Evolutionary conservation across 306 rosid species (phyloP), one percentile per base, ranked within the genome.

Genomic region (Glycine tomentella): DNA sequence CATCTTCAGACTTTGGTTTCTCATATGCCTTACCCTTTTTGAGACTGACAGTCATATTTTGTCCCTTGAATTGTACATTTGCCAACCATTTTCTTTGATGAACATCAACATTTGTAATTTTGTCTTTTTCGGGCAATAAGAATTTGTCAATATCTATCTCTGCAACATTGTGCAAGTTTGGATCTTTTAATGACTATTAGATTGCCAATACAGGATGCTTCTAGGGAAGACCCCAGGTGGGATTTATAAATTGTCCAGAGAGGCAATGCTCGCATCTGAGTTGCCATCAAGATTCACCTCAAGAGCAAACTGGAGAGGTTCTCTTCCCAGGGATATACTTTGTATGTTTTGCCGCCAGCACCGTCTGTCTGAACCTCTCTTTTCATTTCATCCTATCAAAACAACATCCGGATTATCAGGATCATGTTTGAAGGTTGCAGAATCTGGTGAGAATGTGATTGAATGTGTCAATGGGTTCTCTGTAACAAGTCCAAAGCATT

Each of bases 241-340:
- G 31, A 69, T 91, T 86, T 95, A 93, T 82, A 95, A 88, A 90
- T 68, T 93, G 74, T 95, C 99, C 75, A 89, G 99, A 86, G 98
- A 83, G 78, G 97, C 92, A 38, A 83, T 90, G 77, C 89, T 95
- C 40, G 36, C 84, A 2, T 91, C 97, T 16, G 97, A 95, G 81
- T 77, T 95, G 84, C 98, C 99, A 77, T 89, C 75, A 77, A 74
- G 83, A 56, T 91, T 82, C 87, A 89, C 92, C 52, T 70, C 97
- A 20, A 91, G 84, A 78, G 78, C 90, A 84, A 93, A 95, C 81
- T 95, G 99, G 99, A 93, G 90, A 87, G 98, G 98, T 64, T 86
- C 90, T 64, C 83, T 88, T 48, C 99, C 99, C 70, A 88, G 93
- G 74, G 99, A 95, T 45, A 86, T 93, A 75, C 94, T 95, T 13